Evolutionary conservation across 495 filamentous ascomycete genomes (phyloP), one percentile per base, ranked within the genome.

Genomic region (Annulohypoxylon moriforme): DNA sequence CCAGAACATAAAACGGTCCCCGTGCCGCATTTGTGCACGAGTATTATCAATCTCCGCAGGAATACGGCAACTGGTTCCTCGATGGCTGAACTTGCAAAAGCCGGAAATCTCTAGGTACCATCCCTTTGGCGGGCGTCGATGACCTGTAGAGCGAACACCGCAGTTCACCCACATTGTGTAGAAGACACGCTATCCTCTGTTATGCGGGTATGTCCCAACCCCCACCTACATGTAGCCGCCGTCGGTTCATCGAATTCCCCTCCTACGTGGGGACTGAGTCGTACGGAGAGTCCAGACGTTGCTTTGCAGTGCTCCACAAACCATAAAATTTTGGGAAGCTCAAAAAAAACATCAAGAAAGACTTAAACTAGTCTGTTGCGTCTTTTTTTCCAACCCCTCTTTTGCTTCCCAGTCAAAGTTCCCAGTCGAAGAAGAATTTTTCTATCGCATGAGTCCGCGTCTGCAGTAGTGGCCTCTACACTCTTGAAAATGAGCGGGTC

Each of bases 381-480:
- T 52, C 49, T 64, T 55, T 71, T 52, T 64, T 55, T 71, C 40
- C 33, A 11, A 67, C 66, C 71, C 71, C 60, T 67, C 64, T 68
- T 73, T 72, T 49, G 22, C 50, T 33, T 56, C 40, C 60, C 50
- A 57, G 40, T 50, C 69, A 29, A 34, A 55, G 49, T 44, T 44
- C 40, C 14, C 16, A 44, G 40, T 44, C 6, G 50, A 59, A 59
- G 56, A 66, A 63, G 20, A 25, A 31, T 73, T 69, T 67, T 66
- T 49, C 40, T 52, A 14, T 73, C 34, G 65, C 70, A 73, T 58
- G 61, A 73, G 66, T 69, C 71, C 58, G 61, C 25, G 33, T 65
- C 46, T 69, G 66, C 66, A 66, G 66, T 73, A 73, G 71, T 25
- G 66, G 56, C 57, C 7, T 58, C 31, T 38, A 46, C 33, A 44